Conservation (phyloP, 208 protist genomes). For the Tritrichomonas musculus region DNA sequence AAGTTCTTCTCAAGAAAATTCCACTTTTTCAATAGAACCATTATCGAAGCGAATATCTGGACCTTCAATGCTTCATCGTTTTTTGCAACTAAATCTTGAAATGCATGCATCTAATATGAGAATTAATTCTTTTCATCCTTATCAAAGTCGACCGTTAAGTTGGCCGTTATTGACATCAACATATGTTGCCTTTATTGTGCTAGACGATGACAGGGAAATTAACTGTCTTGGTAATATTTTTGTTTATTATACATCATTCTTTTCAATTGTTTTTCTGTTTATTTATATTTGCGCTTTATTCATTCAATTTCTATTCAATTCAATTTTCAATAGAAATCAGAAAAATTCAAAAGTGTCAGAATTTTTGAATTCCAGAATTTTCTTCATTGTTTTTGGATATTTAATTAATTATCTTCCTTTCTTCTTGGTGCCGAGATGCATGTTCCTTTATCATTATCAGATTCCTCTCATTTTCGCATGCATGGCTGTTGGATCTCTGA, state of each 20-base stretch:
- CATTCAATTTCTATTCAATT: no score
- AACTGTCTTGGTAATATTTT: background rate
- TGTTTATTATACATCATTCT: background rate
- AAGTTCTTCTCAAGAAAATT: no score
- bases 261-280: background rate
- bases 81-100: background rate
- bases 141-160: background rate
- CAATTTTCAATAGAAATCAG: no score
- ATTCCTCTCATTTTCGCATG: background rate
- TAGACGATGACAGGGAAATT: background rate
- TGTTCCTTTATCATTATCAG: background rate
- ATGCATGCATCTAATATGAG: background rate
- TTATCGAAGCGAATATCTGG: background rate
- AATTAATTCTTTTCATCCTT: background rate
- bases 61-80: background rate
- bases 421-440: background rate
- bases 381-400: conserved; percentile 6
- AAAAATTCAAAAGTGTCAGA: no score
- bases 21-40: background rate
- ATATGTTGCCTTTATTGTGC: background rate
- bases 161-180: background rate
- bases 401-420: background rate
- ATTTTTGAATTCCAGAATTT: no score
- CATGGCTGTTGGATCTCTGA: background rate
- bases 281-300: background rate